These are phyloP conservation scores for Noccaea caerulescens DNA, from an alignment of 345 rosid genomes.

Conservation along the genomic window DNA sequence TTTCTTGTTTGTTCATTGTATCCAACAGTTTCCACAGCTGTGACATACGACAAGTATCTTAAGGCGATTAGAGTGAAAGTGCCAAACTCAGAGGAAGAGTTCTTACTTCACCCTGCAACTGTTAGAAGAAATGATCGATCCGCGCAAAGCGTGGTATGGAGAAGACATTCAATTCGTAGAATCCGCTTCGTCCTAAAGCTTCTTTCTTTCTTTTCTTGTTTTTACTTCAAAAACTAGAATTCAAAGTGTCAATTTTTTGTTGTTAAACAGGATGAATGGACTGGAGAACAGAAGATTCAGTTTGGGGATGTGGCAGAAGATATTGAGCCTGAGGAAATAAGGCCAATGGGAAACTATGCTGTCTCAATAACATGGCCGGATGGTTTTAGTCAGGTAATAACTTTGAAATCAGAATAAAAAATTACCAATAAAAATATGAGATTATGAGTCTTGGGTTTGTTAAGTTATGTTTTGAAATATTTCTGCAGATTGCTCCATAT, in stretches of 20 bases:
- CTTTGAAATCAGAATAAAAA: constrained; percentile 19
- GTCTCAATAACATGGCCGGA: constrained; percentile 97
- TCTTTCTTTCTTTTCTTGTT: background rate
- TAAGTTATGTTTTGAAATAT: constrained; percentile 6
- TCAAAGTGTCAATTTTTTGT: background rate
- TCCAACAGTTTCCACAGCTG: constrained; percentile 81
- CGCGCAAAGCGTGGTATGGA: constrained; percentile 87
- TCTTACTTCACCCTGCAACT: constrained; percentile 91
- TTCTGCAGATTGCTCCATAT: constrained; percentile 89
- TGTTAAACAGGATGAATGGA: constrained; percentile 81
- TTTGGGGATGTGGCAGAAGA: constrained; percentile 77
- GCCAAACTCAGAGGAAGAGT: constrained; percentile 87
- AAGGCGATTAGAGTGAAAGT: constrained; percentile 90
- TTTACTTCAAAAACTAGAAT: background rate
- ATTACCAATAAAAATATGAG: background rate
- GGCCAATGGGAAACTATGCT: constrained; percentile 97
- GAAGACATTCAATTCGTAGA: background rate
- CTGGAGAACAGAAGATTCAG: constrained; percentile 84
- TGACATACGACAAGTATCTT: constrained; percentile 72
- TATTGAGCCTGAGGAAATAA: constrained; percentile 86
- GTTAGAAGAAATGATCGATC: constrained; percentile 93
- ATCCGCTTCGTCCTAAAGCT: constrained; percentile 4
- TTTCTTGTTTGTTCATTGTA: constrained; percentile 12
- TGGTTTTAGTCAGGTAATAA: constrained; percentile 79
- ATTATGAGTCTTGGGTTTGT: constrained; percentile 17